Percentiles rank a stretch among this genome's conserved stretches.
Conservation (phyloP, 2,329 filamentous ascomycete genomes). For the Apiospora malaysiana region DNA sequence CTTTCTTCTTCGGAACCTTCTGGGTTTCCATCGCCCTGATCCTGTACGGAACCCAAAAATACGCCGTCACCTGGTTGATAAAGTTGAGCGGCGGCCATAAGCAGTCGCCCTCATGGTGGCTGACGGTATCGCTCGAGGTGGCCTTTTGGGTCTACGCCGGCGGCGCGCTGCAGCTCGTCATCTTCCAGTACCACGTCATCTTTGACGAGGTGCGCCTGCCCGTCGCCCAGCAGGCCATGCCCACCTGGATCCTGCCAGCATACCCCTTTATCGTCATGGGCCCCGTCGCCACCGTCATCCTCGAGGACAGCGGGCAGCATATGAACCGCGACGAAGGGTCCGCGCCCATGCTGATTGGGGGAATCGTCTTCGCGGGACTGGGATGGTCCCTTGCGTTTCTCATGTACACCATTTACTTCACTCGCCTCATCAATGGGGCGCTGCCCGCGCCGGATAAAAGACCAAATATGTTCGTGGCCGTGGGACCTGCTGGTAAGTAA, state of each 20-base stretch:
- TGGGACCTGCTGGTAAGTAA: conserved; percentile 47
- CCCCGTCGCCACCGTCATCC: conserved; percentile 50
- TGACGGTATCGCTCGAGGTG: conserved; percentile 41
- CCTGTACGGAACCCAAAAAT: conserved; percentile 66
- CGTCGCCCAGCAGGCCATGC: conserved; percentile 51
- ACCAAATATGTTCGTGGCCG: conserved; percentile 58
- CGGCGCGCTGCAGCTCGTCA: conserved; percentile 21
- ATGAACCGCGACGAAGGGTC: conserved; percentile 33
- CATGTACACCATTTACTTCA: conserved; percentile 58
- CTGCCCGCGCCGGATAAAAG: conserved; percentile 51
- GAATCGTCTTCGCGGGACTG: conserved; percentile 55
- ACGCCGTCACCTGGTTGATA: conserved; percentile 50
- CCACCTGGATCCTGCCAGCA: conserved; percentile 57
- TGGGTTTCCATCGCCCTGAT: conserved; percentile 67
- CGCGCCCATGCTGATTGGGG: conserved; percentile 53
- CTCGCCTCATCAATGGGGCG: conserved; percentile 54
- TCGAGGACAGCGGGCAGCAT: not conserved
- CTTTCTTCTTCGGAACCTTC: conserved; percentile 62
- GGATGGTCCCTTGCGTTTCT: conserved; percentile 56
- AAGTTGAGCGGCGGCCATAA: not conserved
- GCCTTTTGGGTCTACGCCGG: conserved; percentile 56
- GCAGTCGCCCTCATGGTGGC: conserved; percentile 46
- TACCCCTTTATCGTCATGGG: conserved; percentile 58
- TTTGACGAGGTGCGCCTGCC: conserved; percentile 42
- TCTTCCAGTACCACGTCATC: conserved; percentile 26